phyloP scores from a whole-genome alignment of 2,329 filamentous ascomycete genomes.

The Bretziella fagacearum region DNA sequence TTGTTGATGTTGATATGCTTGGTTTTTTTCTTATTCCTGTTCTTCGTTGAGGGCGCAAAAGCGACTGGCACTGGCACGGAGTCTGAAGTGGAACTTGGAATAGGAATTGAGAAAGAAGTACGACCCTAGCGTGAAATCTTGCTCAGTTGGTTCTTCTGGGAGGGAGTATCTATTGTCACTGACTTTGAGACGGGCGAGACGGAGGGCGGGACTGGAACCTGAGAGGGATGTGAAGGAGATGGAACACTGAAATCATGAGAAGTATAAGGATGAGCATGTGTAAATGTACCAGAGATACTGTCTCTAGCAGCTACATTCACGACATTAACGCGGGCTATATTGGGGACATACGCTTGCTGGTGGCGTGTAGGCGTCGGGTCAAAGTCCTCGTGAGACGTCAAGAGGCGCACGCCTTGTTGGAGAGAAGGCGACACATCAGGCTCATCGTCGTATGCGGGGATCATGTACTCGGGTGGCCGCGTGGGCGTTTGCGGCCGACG shows the following conservation, averaged over 20 bases:
- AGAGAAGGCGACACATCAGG: slow-evolving; percentile 28
- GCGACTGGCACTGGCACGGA: slow-evolving; percentile 3
- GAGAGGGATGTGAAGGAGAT: background rate
- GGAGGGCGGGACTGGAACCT: background rate
- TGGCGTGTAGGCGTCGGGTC: slow-evolving; percentile 23
- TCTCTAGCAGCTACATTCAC: no score
- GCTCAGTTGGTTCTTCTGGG: background rate
- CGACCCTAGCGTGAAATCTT: slow-evolving; percentile 1
- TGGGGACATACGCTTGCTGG: slow-evolving; percentile 33
- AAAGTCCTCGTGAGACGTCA: slow-evolving; percentile 44
- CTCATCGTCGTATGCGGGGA: slow-evolving; percentile 40
- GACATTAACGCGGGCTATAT: background rate
- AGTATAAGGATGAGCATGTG: background rate
- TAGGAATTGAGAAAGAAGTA: background rate
- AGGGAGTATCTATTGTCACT: no score
- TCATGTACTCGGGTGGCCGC: slow-evolving; percentile 39
- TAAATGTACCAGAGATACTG: slow-evolving; percentile 1
- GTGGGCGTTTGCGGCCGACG: slow-evolving; percentile 23
- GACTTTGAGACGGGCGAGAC: background rate
- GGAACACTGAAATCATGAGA: background rate
- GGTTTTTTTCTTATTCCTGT: background rate
- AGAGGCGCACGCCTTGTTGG: slow-evolving; percentile 38
- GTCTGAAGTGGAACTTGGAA: background rate
- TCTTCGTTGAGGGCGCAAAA: background rate
- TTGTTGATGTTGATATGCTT: background rate